A percentile compares a stretch with the other conserved stretches of the same genome.
Conservation (phyloP, 768 basidiomycete species). For the Vishniacozyma victoriae region DNA sequence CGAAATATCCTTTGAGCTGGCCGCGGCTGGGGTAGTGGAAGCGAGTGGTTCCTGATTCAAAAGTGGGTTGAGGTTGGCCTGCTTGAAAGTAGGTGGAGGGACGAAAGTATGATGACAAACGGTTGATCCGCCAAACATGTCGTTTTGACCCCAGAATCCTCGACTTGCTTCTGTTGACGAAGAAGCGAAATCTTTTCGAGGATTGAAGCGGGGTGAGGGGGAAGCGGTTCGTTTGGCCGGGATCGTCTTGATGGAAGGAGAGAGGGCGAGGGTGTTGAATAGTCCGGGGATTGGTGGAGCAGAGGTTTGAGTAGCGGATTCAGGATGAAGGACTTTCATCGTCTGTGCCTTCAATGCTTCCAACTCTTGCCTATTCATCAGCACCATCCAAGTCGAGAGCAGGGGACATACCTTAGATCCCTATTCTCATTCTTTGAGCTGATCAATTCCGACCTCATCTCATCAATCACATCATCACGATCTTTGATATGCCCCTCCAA, state of each 20-base stretch:
- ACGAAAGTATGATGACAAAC: conserved; percentile 78
- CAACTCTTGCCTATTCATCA: conserved; percentile 43
- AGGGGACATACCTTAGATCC: conserved; percentile 54
- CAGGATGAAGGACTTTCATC: conserved; percentile 34
- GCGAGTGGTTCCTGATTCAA: conserved; percentile 52
- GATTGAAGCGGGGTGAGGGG: conserved; percentile 35
- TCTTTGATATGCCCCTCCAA: conserved; percentile 91
- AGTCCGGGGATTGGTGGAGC: neutral
- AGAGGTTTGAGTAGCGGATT: conserved; percentile 16
- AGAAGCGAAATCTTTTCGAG: conserved; percentile 47
- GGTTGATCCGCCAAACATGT: conserved; percentile 54
- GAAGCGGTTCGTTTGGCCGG: conserved; percentile 12
- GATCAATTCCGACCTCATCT: conserved; percentile 76
- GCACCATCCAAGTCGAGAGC: conserved; percentile 1
- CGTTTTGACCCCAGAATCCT: conserved; percentile 69
- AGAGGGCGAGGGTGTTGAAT: conserved; percentile 3
- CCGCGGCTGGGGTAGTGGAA: conserved; percentile 9
- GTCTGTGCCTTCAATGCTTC: conserved; percentile 47
- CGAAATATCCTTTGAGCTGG: conserved; percentile 45
- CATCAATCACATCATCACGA: conserved; percentile 81
- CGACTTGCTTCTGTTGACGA: conserved; percentile 40
- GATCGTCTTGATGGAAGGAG: conserved; percentile 20
- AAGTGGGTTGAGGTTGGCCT: conserved; percentile 75
- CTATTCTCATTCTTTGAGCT: conserved; percentile 72
- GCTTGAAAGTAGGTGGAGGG: conserved; percentile 52